Evolutionary conservation across 2,329 filamentous ascomycete genomes (phyloP), one percentile per base, ranked within the genome.

Genomic region (Cadophora malorum): DNA sequence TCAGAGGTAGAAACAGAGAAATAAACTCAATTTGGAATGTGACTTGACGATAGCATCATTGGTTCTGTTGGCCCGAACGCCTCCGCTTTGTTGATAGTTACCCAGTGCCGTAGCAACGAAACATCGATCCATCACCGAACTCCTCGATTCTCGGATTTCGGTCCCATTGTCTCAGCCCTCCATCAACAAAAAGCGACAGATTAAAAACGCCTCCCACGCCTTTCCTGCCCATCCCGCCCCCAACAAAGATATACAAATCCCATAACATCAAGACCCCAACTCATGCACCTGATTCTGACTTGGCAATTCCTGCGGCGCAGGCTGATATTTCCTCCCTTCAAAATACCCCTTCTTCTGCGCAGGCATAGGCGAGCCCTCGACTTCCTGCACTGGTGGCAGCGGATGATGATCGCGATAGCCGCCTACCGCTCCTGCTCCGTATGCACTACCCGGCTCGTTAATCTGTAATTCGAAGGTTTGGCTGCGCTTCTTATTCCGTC

Each of bases 271-370:
- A 64, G 55, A n/a, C 53, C 38, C 60, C 31, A 71, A 47, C 56
- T 71, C 65, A 66, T 67, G 63, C 23, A 66, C 67, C 28, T 47
- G 23, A 25, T 63, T 35, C 52, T 45, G 41, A 33, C 28, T 50
- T 1, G 61, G 62, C 28, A 66, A 21, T 28, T 67, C 61, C 38
- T 38, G 35, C 35, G 35, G 35, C 35, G 62, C 53, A 41, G 62
- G 16, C 1, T 53, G 47, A 55, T 67, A 69, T 6, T 66, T 12
- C 45, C 53, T 61, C 3, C 59, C 67, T 4, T 50, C 58, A 59
- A 61, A 62, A 59, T 66, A 67, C 1, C 28, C 63, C 61, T 64
- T 68, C 21, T 67, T 66, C 47, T 23, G 19, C 52, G 31, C 31
- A 33, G 31, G 21, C 21, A 28, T 25, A 31, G 62, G 16, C 33